A percentile compares a stretch with the other conserved stretches of the same genome.
phyloP scores from a whole-genome alignment of 75 land plant genomes.

The Isoetes taiwanensis region DNA sequence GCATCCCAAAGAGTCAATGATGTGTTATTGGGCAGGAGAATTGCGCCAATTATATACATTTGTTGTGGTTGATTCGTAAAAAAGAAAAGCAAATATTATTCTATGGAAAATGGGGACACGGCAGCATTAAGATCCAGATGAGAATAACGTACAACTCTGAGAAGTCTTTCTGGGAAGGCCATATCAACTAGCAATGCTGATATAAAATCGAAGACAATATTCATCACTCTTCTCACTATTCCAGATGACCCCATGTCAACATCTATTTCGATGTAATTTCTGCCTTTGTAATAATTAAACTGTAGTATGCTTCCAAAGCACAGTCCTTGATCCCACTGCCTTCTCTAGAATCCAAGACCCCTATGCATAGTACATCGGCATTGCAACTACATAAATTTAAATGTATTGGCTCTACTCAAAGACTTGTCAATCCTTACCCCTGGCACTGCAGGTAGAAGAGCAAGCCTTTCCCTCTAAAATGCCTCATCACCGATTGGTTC shows the following conservation, averaged over 20 bases:
- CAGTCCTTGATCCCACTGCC: constrained; percentile 93
- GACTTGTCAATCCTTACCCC: constrained; percentile 31
- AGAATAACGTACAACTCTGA: constrained; percentile 83
- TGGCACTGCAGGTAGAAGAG: constrained; percentile 87
- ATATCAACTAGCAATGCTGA: constrained; percentile 84
- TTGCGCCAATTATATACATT: too few relatives aligned
- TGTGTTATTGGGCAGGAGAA: too few relatives aligned
- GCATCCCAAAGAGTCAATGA: too few relatives aligned
- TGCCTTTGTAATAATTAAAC: constrained; percentile 72
- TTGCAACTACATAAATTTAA: neutral
- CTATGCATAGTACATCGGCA: constrained; percentile 22
- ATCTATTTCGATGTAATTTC: constrained; percentile 79
- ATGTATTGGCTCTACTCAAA: neutral
- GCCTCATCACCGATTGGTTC: constrained; percentile 85
- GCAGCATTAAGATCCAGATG: constrained; percentile 67
- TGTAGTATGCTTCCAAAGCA: constrained; percentile 93
- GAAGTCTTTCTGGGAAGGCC: constrained; percentile 93
- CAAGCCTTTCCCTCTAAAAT: constrained; percentile 75
- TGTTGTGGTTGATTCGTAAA: too few relatives aligned
- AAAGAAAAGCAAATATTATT: too few relatives aligned
- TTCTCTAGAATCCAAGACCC: constrained; percentile 97
- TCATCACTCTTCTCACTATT: constrained; percentile 89
- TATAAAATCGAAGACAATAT: constrained; percentile 82
- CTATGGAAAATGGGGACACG: constrained; percentile 33
- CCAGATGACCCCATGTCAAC: constrained; percentile 94